Conservation (phyloP, 2,329 filamentous ascomycete species). For the Verticillium nubilum region DNA sequence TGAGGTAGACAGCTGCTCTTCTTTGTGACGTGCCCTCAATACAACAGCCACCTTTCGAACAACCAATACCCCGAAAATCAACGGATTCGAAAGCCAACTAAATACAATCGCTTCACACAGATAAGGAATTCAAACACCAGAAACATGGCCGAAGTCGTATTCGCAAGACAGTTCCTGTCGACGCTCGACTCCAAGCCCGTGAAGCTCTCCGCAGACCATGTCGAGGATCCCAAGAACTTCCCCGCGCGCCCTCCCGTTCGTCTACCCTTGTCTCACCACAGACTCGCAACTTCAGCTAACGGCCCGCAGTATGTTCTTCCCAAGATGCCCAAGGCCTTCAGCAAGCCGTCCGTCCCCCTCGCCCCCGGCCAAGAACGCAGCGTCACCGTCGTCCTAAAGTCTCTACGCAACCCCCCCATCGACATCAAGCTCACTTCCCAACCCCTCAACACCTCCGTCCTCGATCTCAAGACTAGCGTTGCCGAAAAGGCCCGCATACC, state of each 20-base stretch:
- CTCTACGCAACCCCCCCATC: conserved; percentile 68
- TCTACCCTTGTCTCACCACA: not conserved
- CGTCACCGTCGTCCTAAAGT: conserved; percentile 61
- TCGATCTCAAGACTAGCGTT: conserved; percentile 71
- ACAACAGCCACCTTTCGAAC: not conserved
- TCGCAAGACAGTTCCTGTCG: conserved; percentile 78
- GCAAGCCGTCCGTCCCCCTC: conserved; percentile 37
- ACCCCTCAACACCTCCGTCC: conserved; percentile 64
- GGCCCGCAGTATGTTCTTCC: conserved; percentile 62
- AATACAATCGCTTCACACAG: conserved; percentile 6
- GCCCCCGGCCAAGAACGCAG: conserved; percentile 48
- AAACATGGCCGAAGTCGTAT: conserved; percentile 74
- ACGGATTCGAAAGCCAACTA: not conserved
- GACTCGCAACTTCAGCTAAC: conserved; percentile 2
- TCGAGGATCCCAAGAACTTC: conserved; percentile 78
- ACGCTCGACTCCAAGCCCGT: conserved; percentile 71
- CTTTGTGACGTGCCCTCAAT: not conserved
- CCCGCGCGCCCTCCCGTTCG: conserved; percentile 71
- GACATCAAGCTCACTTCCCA: conserved; percentile 61
- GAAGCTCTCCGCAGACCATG: conserved; percentile 84
- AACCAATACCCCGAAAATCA: not conserved
- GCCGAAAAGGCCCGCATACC: conserved; percentile 57
- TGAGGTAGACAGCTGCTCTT: not conserved
- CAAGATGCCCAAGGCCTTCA: conserved; percentile 55
- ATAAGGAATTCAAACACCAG: conserved; percentile 5